phyloP scores from a whole-genome alignment of 352 stramenopile genomes.

The Phytophthora vignae region DNA sequence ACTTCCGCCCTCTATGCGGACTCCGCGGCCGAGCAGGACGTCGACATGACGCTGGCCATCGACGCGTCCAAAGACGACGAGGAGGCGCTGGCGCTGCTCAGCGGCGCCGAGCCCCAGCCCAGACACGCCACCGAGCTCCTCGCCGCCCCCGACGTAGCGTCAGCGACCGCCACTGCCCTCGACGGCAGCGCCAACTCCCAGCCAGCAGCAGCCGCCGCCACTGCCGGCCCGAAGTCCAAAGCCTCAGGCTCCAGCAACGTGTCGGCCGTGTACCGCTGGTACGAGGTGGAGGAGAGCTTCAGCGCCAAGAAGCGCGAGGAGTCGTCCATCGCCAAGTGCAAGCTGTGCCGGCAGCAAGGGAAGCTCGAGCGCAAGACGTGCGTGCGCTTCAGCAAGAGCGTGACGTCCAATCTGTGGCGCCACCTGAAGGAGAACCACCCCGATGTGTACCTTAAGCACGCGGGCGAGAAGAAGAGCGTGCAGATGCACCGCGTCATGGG shows the following conservation, averaged over 20 bases:
- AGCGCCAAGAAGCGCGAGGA: conserved; percentile 73
- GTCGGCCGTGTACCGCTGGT: conserved; percentile 85
- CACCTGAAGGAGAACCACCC: conserved; percentile 86
- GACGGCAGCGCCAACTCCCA: too few relatives aligned
- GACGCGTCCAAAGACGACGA: too few relatives aligned
- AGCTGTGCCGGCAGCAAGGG: conserved; percentile 63
- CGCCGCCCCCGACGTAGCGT: too few relatives aligned
- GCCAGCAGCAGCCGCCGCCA: too few relatives aligned
- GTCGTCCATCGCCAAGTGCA: conserved; percentile 76
- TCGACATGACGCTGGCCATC: too few relatives aligned
- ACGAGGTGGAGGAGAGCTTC: conserved; percentile 74
- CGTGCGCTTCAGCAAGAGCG: conserved; percentile 85
- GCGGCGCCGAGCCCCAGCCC: too few relatives aligned
- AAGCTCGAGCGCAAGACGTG: conserved; percentile 72
- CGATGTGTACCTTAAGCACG: conserved; percentile 76
- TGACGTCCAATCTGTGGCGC: conserved; percentile 86
- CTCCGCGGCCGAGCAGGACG: too few relatives aligned
- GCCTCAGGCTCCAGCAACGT: conserved; percentile 20
- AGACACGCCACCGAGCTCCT: too few relatives aligned
- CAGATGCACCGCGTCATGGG: conserved; percentile 73
- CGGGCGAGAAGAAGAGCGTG: conserved; percentile 78
- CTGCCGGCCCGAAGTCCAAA: too few relatives aligned
- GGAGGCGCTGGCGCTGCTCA: too few relatives aligned
- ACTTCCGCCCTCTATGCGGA: too few relatives aligned
- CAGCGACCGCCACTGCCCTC: too few relatives aligned